Evolutionary conservation across 2,329 filamentous ascomycete genomes (phyloP).

Genomic region (Aplosporella prunicola): DNA sequence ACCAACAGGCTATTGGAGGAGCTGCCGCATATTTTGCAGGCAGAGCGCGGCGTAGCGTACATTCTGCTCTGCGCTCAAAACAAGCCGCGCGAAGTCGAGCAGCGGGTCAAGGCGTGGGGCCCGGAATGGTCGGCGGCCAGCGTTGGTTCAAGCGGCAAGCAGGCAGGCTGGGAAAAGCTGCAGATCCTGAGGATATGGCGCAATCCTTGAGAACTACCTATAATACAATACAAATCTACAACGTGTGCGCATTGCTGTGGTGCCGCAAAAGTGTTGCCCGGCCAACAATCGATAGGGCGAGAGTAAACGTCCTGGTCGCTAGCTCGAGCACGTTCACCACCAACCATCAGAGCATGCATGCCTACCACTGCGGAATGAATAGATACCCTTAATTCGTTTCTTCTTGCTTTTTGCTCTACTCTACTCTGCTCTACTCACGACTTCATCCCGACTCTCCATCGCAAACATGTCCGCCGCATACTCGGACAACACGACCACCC

Average conservation of each 20-base stretch:
- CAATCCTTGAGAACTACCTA: not conserved
- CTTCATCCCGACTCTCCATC: not conserved
- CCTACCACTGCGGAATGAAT: too few relatives aligned
- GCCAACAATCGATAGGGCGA: too few relatives aligned
- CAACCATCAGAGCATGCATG: too few relatives aligned
- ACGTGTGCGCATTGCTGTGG: too few relatives aligned
- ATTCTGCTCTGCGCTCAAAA: slow-evolving; percentile 87
- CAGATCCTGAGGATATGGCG: slow-evolving; percentile 82
- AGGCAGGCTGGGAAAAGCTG: slow-evolving; percentile 90
- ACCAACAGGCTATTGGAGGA: slow-evolving; percentile 68
- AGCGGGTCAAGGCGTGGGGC: slow-evolving; percentile 50
- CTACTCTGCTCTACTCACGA: too few relatives aligned
- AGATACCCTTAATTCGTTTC: too few relatives aligned
- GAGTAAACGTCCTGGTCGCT: too few relatives aligned
- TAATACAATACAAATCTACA: too few relatives aligned
- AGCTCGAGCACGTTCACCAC: too few relatives aligned
- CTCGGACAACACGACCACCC: slow-evolving; percentile 23
- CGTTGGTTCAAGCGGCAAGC: slow-evolving; percentile 73
- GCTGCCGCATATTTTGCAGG: slow-evolving; percentile 55
- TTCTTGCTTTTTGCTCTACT: too few relatives aligned
- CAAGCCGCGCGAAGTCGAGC: slow-evolving; percentile 64
- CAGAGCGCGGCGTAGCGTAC: slow-evolving; percentile 68
- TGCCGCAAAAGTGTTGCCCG: too few relatives aligned
- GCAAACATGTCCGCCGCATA: not conserved
- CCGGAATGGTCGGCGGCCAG: slow-evolving; percentile 62